phyloP scores from a whole-genome alignment of 768 basidiomycete species.

The Boletellus sp. region DNA sequence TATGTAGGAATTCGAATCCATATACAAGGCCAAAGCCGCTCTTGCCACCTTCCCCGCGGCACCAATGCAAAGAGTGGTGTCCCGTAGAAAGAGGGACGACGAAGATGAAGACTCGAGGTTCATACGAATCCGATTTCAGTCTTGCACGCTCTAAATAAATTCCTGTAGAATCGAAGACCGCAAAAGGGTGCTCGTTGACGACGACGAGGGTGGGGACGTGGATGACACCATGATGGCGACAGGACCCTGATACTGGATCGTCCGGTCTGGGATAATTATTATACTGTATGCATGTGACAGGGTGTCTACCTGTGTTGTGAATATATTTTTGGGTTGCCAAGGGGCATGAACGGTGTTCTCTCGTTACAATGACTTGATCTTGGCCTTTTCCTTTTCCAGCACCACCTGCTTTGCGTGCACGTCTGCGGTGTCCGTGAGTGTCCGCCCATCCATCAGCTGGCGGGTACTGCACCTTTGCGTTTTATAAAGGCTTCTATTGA shows the following conservation, averaged over 20 bases:
- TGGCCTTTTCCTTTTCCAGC: constrained; percentile 80
- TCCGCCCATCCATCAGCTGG: background rate
- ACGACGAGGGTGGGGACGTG: constrained; percentile 22
- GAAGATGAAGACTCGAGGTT: constrained; percentile 63
- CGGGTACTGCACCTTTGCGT: constrained; percentile 59
- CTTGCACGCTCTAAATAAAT: background rate
- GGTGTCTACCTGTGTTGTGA: constrained; percentile 14
- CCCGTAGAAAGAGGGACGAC: constrained; percentile 67
- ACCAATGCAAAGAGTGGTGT: constrained; percentile 39
- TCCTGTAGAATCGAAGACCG: constrained; percentile 39
- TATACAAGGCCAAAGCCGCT: constrained; percentile 76
- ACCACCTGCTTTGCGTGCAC: constrained; percentile 77
- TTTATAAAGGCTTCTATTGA: constrained; percentile 92
- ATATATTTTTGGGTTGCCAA: constrained; percentile 9
- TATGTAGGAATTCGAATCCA: constrained; percentile 84
- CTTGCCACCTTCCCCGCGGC: constrained; percentile 55
- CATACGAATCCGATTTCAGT: background rate
- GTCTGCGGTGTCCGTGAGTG: constrained; percentile 41
- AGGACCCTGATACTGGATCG: constrained; percentile 16
- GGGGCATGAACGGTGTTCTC: constrained; percentile 12
- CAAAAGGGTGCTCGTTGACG: constrained; percentile 39
- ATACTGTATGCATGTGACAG: constrained; percentile 24
- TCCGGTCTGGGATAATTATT: constrained; percentile 16
- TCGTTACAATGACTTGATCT: constrained; percentile 68
- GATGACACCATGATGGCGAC: constrained; percentile 36